phyloP scores from a whole-genome alignment of 768 basidiomycete species.

The Cystobasidium ongulense region DNA sequence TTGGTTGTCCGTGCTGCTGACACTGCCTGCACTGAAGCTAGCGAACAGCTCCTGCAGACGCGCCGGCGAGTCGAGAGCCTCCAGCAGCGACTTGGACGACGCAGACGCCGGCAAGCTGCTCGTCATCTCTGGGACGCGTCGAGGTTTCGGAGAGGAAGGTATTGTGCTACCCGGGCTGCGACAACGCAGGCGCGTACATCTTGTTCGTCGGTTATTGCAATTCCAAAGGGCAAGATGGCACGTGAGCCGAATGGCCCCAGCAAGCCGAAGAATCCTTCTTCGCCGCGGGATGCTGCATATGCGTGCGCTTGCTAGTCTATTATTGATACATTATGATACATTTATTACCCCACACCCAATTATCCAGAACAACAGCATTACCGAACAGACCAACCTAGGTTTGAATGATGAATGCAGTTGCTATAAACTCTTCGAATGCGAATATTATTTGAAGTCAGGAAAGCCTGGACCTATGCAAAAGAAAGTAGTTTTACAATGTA shows the following conservation, averaged over 20 bases:
- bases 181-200: neutral
- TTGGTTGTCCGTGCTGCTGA: neutral
- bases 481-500: neutral
- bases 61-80: constrained; percentile 14
- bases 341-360: too few species aligned
- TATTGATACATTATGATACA: neutral
- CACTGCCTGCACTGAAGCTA: constrained; percentile 5
- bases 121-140: neutral
- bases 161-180: neutral
- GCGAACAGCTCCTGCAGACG: constrained; percentile 17
- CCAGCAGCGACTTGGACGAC: constrained; percentile 24
- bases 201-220: neutral
- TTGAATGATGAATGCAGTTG: too few species aligned
- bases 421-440: too few species aligned
- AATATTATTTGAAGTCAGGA: too few species aligned
- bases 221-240: neutral
- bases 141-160: neutral
- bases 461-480: neutral
- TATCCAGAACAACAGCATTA: too few species aligned
- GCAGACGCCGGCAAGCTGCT: neutral
- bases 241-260: neutral
- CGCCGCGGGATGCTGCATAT: neutral
- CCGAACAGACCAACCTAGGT: too few species aligned
- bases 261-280: too few species aligned
- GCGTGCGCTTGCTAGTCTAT: neutral